phyloP scores from a whole-genome alignment of 2,329 filamentous ascomycete species.

The Pseudonectria buxi region DNA sequence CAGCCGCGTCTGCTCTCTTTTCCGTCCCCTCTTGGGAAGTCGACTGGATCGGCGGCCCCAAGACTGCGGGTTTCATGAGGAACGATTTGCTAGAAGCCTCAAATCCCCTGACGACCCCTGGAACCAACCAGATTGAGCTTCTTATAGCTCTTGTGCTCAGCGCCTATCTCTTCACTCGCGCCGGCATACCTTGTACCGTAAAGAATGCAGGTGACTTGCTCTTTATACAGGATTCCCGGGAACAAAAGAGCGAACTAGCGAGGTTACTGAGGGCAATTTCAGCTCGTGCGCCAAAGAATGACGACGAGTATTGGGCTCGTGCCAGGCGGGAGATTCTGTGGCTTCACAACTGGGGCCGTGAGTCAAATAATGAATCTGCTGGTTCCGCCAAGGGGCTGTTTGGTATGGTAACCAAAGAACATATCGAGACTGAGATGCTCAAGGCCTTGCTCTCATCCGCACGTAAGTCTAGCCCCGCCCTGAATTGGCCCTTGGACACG shows the following conservation, averaged over 20 bases:
- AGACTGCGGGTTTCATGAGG: constrained; percentile 25
- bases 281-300: constrained; percentile 45
- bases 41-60: constrained; percentile 14
- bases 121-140: constrained; percentile 47
- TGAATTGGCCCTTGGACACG: constrained; percentile 6
- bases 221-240: constrained; percentile 54
- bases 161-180: constrained; percentile 47
- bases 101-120: constrained; percentile 61
- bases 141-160: constrained; percentile 58
- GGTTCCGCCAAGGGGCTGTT: constrained; percentile 54
- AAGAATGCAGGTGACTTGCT: constrained; percentile 55
- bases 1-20: constrained; percentile 40
- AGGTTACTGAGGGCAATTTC: constrained; percentile 51
- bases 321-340: constrained; percentile 62
- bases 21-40: constrained; percentile 26
- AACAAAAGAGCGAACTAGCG: constrained; percentile 55
- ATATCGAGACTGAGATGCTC: constrained; percentile 64
- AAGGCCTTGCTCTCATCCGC: constrained; percentile 57
- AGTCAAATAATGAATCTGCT: constrained; percentile 19
- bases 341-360: constrained; percentile 65
- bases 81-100: constrained; percentile 47
- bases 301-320: constrained; percentile 58
- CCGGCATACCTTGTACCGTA: constrained; percentile 44
- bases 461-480: constrained; percentile 39
- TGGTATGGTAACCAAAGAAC: constrained; percentile 51